These are phyloP conservation scores for Tilletia caries DNA, from an alignment of 1,284 basidiomycete genomes.

Conservation along the genomic window DNA sequence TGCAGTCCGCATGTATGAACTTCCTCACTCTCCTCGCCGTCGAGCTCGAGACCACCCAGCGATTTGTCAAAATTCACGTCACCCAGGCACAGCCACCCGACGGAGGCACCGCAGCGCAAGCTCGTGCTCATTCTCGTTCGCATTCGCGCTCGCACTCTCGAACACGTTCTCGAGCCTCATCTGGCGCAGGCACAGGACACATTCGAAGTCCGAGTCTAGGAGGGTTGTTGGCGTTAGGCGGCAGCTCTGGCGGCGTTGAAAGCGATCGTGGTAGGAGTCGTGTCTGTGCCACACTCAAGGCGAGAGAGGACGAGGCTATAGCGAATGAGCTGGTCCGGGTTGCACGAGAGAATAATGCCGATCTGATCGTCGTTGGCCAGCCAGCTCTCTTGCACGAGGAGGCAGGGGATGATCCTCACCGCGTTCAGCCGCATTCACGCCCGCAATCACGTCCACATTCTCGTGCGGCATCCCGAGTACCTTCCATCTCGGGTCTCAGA, in stretches of 20 bases:
- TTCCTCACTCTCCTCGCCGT: conserved; percentile 12
- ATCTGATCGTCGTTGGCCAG: conserved; percentile 6
- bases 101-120: not conserved
- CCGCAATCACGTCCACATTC: not conserved
- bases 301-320: conserved; percentile 8
- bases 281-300: not conserved
- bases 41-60: conserved; percentile 7
- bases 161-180: not conserved
- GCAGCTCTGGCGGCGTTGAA: not conserved
- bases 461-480: not conserved
- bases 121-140: not conserved
- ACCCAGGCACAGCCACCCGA: conserved; percentile 7
- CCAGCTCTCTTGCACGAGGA: not conserved
- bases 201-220: not conserved
- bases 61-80: conserved; percentile 10
- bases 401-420: not conserved
- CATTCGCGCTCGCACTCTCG: not conserved
- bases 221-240: not conserved
- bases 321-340: conserved; percentile 3
- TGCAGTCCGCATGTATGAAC: conserved; percentile 11
- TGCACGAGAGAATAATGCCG: not conserved
- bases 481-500: too few species aligned
- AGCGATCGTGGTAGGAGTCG: not conserved
- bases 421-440: not conserved
- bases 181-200: not conserved